Base-by-base conservation (phyloP, 192 early-diverging fungal genomes). In the Chytriomyces sp. region DNA sequence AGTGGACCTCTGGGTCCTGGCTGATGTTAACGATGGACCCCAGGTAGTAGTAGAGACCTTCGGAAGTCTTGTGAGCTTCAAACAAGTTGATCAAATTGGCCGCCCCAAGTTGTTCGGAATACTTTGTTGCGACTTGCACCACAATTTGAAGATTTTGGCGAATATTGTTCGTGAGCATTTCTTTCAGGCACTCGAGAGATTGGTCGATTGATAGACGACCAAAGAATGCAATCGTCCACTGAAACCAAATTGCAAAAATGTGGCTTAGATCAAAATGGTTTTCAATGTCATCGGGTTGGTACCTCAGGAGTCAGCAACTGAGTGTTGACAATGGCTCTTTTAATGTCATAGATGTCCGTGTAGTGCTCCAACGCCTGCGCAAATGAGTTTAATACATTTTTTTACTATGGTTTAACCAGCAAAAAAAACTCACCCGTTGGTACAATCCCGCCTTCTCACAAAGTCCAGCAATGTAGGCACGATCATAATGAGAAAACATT, bases 381-480 rank as follows among this genome's bases (percentile, higher is more conserved):
- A 50, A 49, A 20, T 62, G 50, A 0, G 47, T 70, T 45, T 61
- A 13, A 35, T 28, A 24, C 0, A 23, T 46, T 49, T 24, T 43
- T 9, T 43, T 24, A 69, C 16, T 7, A 69, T 7, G 57, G 11
- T 23, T 18, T 50, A 64, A 16, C 46, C 43, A 10, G 6, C 47
- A 64, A 45, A 50, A 50, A 73, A n/a, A 20, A 75, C 83, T 44
- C 63, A 88, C 93, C 26, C 96, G 86, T 85, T 99, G 97, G 81
- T 92, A 96, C 45, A 99, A 85, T 16, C 97, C 97, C 46, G 97
- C 96, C 90, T 98, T 99, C 83, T 99, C 97, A 79, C 96, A 98
- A 70, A 99, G 90, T 61, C 86, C 81, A 13, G 94, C 97, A 79
- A 99, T 92, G 67, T 94, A 91, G 9, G 92, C 88, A 13, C 93